A percentile compares a stretch with the other conserved stretches of the same genome.
Evolutionary conservation across 2,329 filamentous ascomycete genomes (phyloP).

Genomic region (Fusarium armeniacum): DNA sequence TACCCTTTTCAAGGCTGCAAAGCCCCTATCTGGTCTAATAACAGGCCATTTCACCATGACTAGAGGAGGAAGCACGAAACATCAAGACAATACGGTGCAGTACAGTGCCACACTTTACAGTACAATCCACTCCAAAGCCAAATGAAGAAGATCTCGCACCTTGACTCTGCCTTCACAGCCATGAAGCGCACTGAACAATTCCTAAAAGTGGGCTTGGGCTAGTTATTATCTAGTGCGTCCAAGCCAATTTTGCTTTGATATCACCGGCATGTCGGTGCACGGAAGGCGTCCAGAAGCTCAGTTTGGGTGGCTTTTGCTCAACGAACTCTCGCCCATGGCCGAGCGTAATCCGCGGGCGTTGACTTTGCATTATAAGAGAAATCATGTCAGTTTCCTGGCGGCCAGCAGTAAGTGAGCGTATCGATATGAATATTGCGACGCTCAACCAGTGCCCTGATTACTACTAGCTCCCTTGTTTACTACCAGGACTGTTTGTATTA

Average conservation of each 20-base stretch:
- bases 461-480: constrained; percentile 37
- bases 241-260: constrained; percentile 30
- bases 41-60: constrained; percentile 36
- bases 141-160: constrained; percentile 31
- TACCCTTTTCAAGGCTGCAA: constrained; percentile 27
- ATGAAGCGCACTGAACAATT: constrained; percentile 19
- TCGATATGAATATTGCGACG: constrained; percentile 40
- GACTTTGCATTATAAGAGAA: constrained; percentile 20
- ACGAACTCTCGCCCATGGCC: constrained; percentile 35
- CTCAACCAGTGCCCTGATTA: constrained; percentile 30
- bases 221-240: constrained; percentile 14
- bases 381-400: constrained; percentile 29
- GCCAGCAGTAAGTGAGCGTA: constrained; percentile 32
- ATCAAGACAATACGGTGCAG: constrained; percentile 9
- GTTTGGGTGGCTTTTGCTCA: constrained; percentile 26
- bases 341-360: constrained; percentile 33
- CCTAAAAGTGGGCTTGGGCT: constrained; percentile 27
- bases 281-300: constrained; percentile 31
- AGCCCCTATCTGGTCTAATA: constrained; percentile 40
- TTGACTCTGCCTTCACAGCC: constrained; percentile 4
- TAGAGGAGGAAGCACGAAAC: constrained; percentile 37
- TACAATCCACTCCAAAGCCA: constrained; percentile 18
- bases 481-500: constrained; percentile 21
- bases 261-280: constrained; percentile 32
- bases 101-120: constrained; percentile 33